Evolutionary conservation across 2,329 filamentous ascomycete genomes (phyloP).

Genomic region (Aspergillus quadrilineatus): DNA sequence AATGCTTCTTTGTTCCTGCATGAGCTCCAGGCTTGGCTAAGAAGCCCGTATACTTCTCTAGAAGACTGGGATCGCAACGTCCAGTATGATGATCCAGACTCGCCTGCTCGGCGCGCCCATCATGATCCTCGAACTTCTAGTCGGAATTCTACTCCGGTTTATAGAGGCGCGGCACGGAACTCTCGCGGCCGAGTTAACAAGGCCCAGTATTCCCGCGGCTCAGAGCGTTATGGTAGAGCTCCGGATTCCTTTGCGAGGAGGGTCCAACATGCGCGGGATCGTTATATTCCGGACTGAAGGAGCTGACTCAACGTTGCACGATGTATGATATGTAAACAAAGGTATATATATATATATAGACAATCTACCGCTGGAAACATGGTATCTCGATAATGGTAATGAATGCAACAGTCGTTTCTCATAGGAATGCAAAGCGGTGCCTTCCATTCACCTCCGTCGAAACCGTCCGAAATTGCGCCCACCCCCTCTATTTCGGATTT

Average conservation of each 20-base stretch:
- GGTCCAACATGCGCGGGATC: slow-evolving; percentile 31
- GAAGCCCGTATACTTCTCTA: slow-evolving; percentile 72
- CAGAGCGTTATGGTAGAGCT: slow-evolving; percentile 12
- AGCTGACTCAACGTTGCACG: background rate
- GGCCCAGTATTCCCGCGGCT: slow-evolving; percentile 17
- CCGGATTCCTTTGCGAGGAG: slow-evolving; percentile 24
- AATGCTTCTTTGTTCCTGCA: slow-evolving; percentile 77
- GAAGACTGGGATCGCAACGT: slow-evolving; percentile 78
- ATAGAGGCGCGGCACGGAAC: slow-evolving; percentile 17
- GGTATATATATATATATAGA: slow-evolving; percentile 12
- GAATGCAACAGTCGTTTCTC: slow-evolving; percentile 20
- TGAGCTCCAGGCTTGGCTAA: slow-evolving; percentile 77
- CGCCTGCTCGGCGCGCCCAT: background rate
- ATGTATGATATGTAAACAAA: slow-evolving; percentile 4
- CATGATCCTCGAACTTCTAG: slow-evolving; percentile 9
- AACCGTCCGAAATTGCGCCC: slow-evolving; percentile 39
- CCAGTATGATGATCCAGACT: slow-evolving; percentile 58
- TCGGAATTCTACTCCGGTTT: slow-evolving; percentile 27
- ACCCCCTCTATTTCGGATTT: slow-evolving; percentile 43
- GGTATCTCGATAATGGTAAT: slow-evolving; percentile 20
- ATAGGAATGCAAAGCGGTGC: slow-evolving; percentile 5
- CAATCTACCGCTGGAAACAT: slow-evolving; percentile 9
- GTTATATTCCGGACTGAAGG: slow-evolving; percentile 36
- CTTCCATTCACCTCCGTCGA: slow-evolving; percentile 31
- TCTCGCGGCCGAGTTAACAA: slow-evolving; percentile 29